Conservation (phyloP, 768 basidiomycete species). For the Pulveroboletus sp. region DNA sequence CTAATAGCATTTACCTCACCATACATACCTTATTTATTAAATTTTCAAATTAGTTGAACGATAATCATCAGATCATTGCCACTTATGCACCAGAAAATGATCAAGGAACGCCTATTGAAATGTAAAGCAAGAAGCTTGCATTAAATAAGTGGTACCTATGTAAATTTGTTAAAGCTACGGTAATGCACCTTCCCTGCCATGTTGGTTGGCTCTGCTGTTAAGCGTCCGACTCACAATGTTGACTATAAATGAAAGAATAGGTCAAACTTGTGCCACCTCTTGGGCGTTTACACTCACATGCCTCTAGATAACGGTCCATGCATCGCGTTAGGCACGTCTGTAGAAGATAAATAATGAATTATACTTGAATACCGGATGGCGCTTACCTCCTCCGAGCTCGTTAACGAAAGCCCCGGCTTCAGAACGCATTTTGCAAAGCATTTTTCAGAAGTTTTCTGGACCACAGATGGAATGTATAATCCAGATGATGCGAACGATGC, state of each 20-base stretch:
- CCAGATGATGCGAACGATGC: background rate
- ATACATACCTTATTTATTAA: constrained; percentile 10
- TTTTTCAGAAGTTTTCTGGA: constrained; percentile 74
- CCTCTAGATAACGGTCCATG: constrained; percentile 81
- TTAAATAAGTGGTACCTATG: background rate
- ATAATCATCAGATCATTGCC: constrained; percentile 11
- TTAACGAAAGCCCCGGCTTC: constrained; percentile 70
- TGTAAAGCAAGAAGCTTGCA: background rate
- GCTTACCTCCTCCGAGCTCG: constrained; percentile 74
- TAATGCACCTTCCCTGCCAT: constrained; percentile 19
- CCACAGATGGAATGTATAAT: background rate
- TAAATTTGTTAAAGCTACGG: constrained; percentile 1
- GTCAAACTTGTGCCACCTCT: constrained; percentile 3
- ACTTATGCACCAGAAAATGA: background rate
- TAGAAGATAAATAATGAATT: too few relatives aligned
- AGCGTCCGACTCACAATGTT: constrained; percentile 76
- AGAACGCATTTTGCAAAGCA: constrained; percentile 77
- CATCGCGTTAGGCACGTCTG: constrained; percentile 77
- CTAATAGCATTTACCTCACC: constrained; percentile 12
- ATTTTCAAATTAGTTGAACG: constrained; percentile 12
- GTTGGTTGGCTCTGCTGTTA: constrained; percentile 45
- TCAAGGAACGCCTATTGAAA: background rate
- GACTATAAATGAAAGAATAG: constrained; percentile 42
- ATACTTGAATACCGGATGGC: constrained; percentile 2
- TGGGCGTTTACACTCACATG: constrained; percentile 54